Evolutionary conservation across 1,284 basidiomycete genomes (phyloP).

Genomic region (Phlebopus sp.): DNA sequence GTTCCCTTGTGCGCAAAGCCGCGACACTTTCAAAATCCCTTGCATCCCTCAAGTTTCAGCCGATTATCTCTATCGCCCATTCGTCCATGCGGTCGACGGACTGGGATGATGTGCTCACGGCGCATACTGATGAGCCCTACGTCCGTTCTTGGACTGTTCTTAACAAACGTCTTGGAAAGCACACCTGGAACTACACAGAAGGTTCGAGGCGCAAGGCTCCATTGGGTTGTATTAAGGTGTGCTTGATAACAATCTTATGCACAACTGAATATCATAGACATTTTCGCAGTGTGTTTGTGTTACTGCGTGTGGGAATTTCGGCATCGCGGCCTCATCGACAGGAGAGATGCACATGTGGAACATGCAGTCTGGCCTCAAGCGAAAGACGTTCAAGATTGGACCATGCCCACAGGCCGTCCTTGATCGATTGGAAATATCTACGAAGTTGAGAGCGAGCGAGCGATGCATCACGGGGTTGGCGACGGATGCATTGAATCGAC

Average conservation of each 20-base stretch:
- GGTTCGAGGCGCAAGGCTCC: conserved; percentile 47
- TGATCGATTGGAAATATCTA: conserved; percentile 39
- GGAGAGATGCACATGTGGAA: conserved; percentile 90
- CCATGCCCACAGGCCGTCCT: conserved; percentile 53
- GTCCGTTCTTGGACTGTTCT: conserved; percentile 87
- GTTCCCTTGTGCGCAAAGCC: conserved; percentile 85
- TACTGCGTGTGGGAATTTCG: conserved; percentile 96
- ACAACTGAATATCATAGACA: conserved; percentile 1
- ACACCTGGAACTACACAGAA: conserved; percentile 55
- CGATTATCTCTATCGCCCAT: conserved; percentile 75
- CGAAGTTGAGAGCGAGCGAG: conserved; percentile 47
- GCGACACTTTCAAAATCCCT: conserved; percentile 77
- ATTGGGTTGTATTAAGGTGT: conserved; percentile 63
- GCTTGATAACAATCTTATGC: conserved; percentile 12
- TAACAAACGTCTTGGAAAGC: conserved; percentile 79
- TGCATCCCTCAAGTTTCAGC: conserved; percentile 78
- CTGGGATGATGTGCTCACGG: conserved; percentile 96
- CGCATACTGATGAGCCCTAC: conserved; percentile 77
- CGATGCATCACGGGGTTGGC: conserved; percentile 80
- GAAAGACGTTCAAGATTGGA: conserved; percentile 74
- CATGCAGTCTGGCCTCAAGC: conserved; percentile 89
- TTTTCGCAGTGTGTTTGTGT: conserved; percentile 75
- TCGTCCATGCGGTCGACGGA: conserved; percentile 86
- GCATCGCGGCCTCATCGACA: conserved; percentile 77
- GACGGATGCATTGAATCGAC: conserved; percentile 82